These are phyloP conservation scores for Pythium inflatum DNA, from an alignment of 352 stramenopile species.

Conservation along the genomic window DNA sequence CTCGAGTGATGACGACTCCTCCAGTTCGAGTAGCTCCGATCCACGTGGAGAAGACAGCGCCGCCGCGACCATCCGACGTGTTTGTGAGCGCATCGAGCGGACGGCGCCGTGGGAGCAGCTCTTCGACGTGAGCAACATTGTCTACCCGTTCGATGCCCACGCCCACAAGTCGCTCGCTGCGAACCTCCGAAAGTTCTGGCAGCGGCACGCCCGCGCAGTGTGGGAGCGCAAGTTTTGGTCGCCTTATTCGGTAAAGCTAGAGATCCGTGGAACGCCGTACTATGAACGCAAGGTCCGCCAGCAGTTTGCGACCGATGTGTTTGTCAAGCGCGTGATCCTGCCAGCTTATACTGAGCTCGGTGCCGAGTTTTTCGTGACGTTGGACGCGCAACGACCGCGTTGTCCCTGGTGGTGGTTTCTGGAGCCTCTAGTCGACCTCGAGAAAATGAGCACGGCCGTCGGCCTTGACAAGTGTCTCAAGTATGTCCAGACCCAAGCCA, in stretches of 20 bases:
- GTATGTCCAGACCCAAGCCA: conserved; percentile 11
- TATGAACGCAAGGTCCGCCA: conserved; percentile 14
- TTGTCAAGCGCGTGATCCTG: conserved; percentile 6
- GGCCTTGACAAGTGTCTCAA: conserved; percentile 2
- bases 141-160: conserved; percentile 16
- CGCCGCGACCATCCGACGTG: neutral
- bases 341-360: conserved; percentile 18
- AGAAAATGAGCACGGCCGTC: neutral
- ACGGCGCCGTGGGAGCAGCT: conserved; percentile 15
- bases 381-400: neutral
- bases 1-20: too few species aligned
- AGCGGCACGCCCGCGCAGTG: conserved; percentile 13
- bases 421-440: neutral
- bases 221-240: conserved; percentile 31
- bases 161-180: neutral
- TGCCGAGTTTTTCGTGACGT: conserved; percentile 25
- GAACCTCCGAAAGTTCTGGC: conserved; percentile 11
- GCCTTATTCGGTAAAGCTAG: neutral
- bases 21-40: neutral
- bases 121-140: conserved; percentile 10
- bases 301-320: neutral
- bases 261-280: neutral
- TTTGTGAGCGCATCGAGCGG: neutral
- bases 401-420: conserved; percentile 29
- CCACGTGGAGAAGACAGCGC: neutral